A percentile compares a stretch with the other conserved stretches of the same genome.
Conservation (phyloP, 257 asterid species). For the Thymus mandschuricus region DNA sequence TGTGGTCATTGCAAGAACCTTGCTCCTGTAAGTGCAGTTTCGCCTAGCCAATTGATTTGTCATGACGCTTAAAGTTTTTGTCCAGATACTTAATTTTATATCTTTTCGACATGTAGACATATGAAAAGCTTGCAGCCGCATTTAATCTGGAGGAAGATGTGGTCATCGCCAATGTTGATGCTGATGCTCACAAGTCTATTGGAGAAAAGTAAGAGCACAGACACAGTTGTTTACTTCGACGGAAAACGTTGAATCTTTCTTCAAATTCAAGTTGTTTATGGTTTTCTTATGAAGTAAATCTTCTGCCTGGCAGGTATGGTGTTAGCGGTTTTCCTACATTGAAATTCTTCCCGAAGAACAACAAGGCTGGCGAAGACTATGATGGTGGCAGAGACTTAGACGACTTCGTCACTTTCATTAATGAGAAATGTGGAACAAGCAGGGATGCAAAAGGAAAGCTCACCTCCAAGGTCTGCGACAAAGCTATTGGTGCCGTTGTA, state of each 20-base stretch:
- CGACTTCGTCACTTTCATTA: conserved; percentile 77
- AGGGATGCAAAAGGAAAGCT: conserved; percentile 85
- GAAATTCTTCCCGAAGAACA: conserved; percentile 93
- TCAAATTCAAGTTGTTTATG: background rate
- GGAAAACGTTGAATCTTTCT: background rate
- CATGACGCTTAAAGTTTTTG: conserved; percentile 21
- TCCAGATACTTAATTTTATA: conserved; percentile 24
- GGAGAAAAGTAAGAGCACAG: conserved; percentile 73
- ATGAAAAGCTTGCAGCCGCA: conserved; percentile 88
- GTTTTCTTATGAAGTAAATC: conserved; percentile 17
- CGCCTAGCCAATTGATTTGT: conserved; percentile 25
- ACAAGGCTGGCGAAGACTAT: conserved; percentile 93
- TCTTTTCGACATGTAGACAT: conserved; percentile 50
- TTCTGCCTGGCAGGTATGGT: conserved; percentile 42
- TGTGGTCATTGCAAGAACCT: conserved; percentile 97
- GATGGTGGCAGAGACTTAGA: conserved; percentile 63
- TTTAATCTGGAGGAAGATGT: conserved; percentile 75
- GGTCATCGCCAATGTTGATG: conserved; percentile 88
- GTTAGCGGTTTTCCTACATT: conserved; percentile 49
- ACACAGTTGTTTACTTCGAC: background rate
- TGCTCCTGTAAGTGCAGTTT: conserved; percentile 81
- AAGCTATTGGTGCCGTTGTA: conserved; percentile 14
- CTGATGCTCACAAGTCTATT: conserved; percentile 79
- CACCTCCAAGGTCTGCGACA: conserved; percentile 65
- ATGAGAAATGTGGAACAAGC: conserved; percentile 84